These are phyloP conservation scores for Hammondia hammondi DNA, from an alignment of 169 alveolate genomes.

Conservation along the genomic window DNA sequence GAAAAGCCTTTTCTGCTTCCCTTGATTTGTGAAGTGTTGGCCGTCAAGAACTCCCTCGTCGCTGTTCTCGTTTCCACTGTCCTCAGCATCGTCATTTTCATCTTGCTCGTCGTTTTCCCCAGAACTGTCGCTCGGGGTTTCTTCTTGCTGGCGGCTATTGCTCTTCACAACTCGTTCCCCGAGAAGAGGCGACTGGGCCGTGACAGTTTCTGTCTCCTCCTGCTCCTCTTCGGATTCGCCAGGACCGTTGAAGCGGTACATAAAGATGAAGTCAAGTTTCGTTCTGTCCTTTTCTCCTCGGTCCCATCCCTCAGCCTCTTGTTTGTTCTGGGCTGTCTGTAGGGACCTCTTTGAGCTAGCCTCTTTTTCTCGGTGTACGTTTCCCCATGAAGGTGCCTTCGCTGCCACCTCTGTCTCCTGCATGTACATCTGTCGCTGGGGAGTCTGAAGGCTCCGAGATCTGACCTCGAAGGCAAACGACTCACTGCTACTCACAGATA, in stretches of 20 bases:
- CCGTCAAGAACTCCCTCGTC: conserved; percentile 10
- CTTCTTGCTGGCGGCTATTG: background rate
- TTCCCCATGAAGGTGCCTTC: too few species aligned
- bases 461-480: too few species aligned
- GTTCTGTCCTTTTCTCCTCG: background rate
- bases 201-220: background rate
- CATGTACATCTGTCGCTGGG: too few species aligned
- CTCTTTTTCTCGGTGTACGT: too few species aligned
- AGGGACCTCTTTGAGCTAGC: background rate
- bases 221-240: background rate
- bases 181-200: background rate
- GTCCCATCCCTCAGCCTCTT: background rate
- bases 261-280: background rate
- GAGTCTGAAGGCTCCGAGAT: too few species aligned
- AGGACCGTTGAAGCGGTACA: background rate
- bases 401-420: too few species aligned
- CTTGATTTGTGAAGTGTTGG: background rate
- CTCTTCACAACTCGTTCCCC: background rate
- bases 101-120: background rate
- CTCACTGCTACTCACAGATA: too few species aligned
- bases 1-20: background rate
- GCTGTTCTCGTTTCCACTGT: background rate
- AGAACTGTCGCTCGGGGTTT: background rate
- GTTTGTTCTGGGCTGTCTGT: background rate
- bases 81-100: background rate